Conservation (phyloP, 108 stramenopile species). For the Nitzschia sp. region DNA sequence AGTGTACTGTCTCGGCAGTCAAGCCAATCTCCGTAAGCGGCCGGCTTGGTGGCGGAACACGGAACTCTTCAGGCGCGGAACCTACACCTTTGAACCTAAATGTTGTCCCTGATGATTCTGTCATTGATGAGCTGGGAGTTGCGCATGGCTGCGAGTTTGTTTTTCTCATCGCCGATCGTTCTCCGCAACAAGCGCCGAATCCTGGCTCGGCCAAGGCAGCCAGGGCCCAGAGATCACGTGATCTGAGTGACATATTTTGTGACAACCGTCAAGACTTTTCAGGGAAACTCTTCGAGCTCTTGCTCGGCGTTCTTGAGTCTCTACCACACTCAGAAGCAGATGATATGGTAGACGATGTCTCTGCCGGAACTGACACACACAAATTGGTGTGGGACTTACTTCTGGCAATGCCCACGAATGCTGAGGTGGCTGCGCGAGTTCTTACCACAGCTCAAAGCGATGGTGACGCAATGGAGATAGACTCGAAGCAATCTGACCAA, state of each 20-base stretch:
- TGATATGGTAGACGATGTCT: conserved; percentile 22
- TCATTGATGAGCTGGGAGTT: conserved; percentile 76
- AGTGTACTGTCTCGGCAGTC: conserved; percentile 49
- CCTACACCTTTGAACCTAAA: conserved; percentile 41
- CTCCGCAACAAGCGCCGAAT: conserved; percentile 9
- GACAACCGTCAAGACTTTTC: conserved; percentile 54
- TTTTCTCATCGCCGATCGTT: conserved; percentile 55
- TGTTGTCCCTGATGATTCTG: conserved; percentile 51
- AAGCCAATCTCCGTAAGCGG: conserved; percentile 63
- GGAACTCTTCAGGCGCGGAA: conserved; percentile 16
- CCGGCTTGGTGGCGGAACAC: conserved; percentile 5
- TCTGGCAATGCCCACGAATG: conserved; percentile 91
- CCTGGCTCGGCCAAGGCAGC: conserved; percentile 10
- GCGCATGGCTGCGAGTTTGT: conserved; percentile 79
- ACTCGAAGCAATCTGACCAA: conserved; percentile 37
- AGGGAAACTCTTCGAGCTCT: conserved; percentile 64
- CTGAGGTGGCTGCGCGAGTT: conserved; percentile 58
- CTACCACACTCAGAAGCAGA: conserved; percentile 46
- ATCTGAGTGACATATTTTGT: conserved; percentile 66
- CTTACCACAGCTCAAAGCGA: conserved; percentile 33
- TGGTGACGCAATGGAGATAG: conserved; percentile 71
- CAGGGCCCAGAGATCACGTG: conserved; percentile 26
- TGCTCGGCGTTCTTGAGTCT: conserved; percentile 66
- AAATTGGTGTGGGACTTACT: conserved; percentile 91
- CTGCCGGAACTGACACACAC: conserved; percentile 40